phyloP scores from a whole-genome alignment of 2,329 filamentous ascomycete genomes.

The Dothiorella sarmentorum region DNA sequence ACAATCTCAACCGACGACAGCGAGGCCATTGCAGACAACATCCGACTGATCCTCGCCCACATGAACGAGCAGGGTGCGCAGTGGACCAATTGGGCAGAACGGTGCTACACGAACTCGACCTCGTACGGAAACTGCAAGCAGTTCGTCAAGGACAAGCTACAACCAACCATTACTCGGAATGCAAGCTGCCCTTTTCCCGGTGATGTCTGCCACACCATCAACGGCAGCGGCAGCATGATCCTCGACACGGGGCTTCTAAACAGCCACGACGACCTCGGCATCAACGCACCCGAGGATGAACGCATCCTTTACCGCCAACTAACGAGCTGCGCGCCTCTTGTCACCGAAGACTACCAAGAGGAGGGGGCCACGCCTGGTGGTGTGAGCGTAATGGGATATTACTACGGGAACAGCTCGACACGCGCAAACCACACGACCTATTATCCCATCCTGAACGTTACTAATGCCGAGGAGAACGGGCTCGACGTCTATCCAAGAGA shows the following conservation, averaged over 20 bases:
- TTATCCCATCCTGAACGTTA: too few relatives aligned
- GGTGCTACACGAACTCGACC: constrained; percentile 16
- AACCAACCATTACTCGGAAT: constrained; percentile 9
- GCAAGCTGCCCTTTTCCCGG: constrained; percentile 20
- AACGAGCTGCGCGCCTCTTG: constrained; percentile 19
- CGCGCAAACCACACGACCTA: too few relatives aligned
- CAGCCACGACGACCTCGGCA: constrained; percentile 24
- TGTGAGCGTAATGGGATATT: too few relatives aligned
- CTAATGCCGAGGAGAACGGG: too few relatives aligned
- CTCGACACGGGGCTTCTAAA: constrained; percentile 25
- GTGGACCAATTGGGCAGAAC: neutral
- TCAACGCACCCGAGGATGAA: constrained; percentile 23
- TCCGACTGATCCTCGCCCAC: neutral
- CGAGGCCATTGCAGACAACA: too few relatives aligned
- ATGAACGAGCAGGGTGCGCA: constrained; percentile 3
- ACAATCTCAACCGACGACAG: neutral
- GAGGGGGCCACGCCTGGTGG: too few relatives aligned
- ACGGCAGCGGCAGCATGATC: constrained; percentile 20
- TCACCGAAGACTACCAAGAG: constrained; percentile 4
- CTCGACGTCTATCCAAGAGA: too few relatives aligned
- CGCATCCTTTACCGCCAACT: constrained; percentile 13
- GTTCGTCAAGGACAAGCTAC: constrained; percentile 13
- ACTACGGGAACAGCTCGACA: neutral
- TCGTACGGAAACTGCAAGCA: constrained; percentile 10
- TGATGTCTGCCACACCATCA: constrained; percentile 17